Conservation (phyloP, 371 early-diverging fungal genomes). For the Mucor saturninus region DNA sequence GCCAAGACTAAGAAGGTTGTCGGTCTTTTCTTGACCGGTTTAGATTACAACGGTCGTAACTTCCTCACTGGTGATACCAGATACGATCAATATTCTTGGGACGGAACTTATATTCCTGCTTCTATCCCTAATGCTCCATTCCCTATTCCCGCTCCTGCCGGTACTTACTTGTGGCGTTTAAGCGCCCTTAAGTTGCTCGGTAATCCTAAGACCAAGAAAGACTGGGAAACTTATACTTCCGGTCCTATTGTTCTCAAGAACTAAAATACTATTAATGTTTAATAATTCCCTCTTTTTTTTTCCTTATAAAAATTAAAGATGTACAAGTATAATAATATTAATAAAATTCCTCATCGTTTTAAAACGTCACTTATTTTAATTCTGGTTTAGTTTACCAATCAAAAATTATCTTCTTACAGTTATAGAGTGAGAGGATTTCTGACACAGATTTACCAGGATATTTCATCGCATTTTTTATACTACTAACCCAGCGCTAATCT, state of each 20-base stretch:
- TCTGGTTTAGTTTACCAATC: too few relatives aligned
- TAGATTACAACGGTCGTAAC: slow-evolving; percentile 32
- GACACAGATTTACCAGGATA: too few relatives aligned
- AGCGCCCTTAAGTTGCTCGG: slow-evolving; percentile 36
- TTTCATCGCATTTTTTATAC: too few relatives aligned
- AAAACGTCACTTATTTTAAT: too few relatives aligned
- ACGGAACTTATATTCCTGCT: slow-evolving; percentile 36
- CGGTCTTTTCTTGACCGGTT: slow-evolving; percentile 25
- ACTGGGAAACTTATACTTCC: slow-evolving; percentile 34
- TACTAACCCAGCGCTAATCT: too few relatives aligned
- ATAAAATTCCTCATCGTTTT: too few relatives aligned
- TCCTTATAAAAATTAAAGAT: too few relatives aligned
- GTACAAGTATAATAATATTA: too few relatives aligned
- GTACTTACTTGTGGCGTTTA: slow-evolving; percentile 30
- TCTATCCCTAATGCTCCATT: slow-evolving; percentile 10
- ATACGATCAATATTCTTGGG: slow-evolving; percentile 23
- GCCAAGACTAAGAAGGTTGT: slow-evolving; percentile 27
- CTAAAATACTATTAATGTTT: slow-evolving; percentile 15
- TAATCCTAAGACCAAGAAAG: slow-evolving; percentile 31
- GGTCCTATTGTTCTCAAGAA: slow-evolving; percentile 38
- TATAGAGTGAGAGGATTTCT: too few relatives aligned
- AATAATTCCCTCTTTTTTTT: not conserved
- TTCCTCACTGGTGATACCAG: slow-evolving; percentile 11
- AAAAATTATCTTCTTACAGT: too few relatives aligned
- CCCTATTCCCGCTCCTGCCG: slow-evolving; percentile 26